Conservation (phyloP, 192 early-diverging fungal genomes). For the Phlyctochytrium arcticum region DNA sequence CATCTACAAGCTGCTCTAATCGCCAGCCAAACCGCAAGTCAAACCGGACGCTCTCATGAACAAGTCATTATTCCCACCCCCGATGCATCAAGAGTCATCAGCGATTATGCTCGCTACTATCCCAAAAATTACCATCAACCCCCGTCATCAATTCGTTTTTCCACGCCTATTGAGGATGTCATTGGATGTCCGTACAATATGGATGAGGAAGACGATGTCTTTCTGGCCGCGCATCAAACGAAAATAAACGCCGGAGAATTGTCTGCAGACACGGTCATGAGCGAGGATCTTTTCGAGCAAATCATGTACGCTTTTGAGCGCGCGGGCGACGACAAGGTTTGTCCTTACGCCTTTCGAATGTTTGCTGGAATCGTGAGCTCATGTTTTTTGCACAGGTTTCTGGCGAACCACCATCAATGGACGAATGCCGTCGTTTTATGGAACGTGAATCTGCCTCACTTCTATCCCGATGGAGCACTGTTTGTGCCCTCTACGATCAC, state of each 20-base stretch:
- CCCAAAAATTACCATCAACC: slow-evolving; percentile 61
- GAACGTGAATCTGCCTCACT: slow-evolving; percentile 11
- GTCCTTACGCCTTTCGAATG: not conserved
- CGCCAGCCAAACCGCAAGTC: slow-evolving; percentile 60
- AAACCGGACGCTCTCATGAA: slow-evolving; percentile 46
- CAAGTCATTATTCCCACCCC: slow-evolving; percentile 84
- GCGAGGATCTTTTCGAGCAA: slow-evolving; percentile 73
- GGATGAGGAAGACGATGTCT: slow-evolving; percentile 80
- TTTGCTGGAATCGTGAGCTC: not conserved
- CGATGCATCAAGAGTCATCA: slow-evolving; percentile 70
- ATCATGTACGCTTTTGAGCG: slow-evolving; percentile 75
- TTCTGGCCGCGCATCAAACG: slow-evolving; percentile 38
- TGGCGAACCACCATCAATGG: slow-evolving; percentile 30
- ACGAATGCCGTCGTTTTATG: slow-evolving; percentile 26
- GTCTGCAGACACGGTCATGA: slow-evolving; percentile 26
- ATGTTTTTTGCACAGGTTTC: slow-evolving; percentile 7
- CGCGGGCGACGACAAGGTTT: slow-evolving; percentile 61
- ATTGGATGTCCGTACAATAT: slow-evolving; percentile 85
- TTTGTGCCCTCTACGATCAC: slow-evolving; percentile 42
- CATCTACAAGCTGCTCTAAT: slow-evolving; percentile 91
- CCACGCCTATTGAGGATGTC: slow-evolving; percentile 80
- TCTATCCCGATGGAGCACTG: slow-evolving; percentile 9
- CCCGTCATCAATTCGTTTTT: slow-evolving; percentile 78
- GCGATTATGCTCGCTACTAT: slow-evolving; percentile 70
- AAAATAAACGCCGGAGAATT: not conserved